These are phyloP conservation scores for Rhodotorula graminis DNA, from an alignment of 768 basidiomycete species.

Conservation along the genomic window DNA sequence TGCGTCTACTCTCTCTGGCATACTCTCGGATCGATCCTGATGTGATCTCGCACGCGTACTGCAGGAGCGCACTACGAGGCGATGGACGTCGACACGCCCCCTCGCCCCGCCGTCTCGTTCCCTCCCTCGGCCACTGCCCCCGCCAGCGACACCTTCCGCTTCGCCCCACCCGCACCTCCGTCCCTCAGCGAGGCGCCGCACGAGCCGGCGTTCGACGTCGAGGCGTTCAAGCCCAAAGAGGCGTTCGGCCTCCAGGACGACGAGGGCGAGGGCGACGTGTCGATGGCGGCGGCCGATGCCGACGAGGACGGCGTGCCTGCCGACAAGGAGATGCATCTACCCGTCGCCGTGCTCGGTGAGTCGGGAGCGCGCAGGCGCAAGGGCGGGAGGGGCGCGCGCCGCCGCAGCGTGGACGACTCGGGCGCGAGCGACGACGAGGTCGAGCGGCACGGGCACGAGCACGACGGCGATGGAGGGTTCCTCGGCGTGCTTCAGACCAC, in stretches of 20 bases:
- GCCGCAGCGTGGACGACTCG: background rate
- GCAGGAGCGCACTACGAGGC: conserved; percentile 39
- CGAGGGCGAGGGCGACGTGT: conserved; percentile 5
- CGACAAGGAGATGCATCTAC: background rate
- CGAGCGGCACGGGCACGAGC: too few species aligned
- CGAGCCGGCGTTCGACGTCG: conserved; percentile 19
- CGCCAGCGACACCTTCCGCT: conserved; percentile 11
- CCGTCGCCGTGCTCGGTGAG: background rate
- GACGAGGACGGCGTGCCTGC: background rate
- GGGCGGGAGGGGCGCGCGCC: background rate
- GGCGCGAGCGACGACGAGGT: background rate
- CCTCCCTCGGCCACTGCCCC: background rate
- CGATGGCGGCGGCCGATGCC: conserved; percentile 6
- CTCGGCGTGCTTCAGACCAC: conserved; percentile 10
- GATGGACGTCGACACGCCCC: conserved; percentile 39
- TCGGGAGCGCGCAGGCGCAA: background rate
- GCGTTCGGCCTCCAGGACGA: conserved; percentile 22
- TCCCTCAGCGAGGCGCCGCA: background rate
- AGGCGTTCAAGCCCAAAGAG: conserved; percentile 5
- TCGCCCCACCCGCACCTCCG: background rate
- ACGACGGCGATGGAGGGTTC: background rate
- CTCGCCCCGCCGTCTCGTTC: conserved; percentile 5
- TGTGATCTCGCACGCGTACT: background rate
- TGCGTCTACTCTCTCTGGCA: background rate
- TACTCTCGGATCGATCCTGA: background rate